phyloP scores from a whole-genome alignment of 108 stramenopile species.

The Thalassiosira profunda region DNA sequence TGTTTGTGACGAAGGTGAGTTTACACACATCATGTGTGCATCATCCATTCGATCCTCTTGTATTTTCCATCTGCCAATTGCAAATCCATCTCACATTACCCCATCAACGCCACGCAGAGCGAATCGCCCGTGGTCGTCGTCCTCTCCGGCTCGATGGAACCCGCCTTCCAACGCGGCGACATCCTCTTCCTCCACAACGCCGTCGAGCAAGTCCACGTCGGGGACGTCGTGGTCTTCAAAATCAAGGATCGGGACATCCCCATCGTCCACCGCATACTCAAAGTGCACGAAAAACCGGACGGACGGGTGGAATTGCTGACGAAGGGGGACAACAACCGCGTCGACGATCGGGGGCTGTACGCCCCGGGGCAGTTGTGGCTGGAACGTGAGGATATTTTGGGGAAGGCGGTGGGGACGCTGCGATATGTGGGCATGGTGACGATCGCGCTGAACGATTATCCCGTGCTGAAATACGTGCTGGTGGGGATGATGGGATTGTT shows the following conservation, averaged over 20 bases:
- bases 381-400: conserved; percentile 97
- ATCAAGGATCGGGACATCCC: conserved; percentile 99
- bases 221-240: conserved; percentile 99
- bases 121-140: conserved; percentile 99
- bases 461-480: conserved; percentile 97
- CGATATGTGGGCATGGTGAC: conserved; percentile 99
- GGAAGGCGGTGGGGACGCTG: conserved; percentile 94
- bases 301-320: conserved; percentile 94
- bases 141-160: conserved; percentile 98
- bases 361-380: conserved; percentile 99
- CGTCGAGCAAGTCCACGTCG: conserved; percentile 91
- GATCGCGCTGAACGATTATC: conserved; percentile 99
- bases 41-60: background rate
- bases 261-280: conserved; percentile 99
- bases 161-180: conserved; percentile 99
- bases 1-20: conserved; percentile 95
- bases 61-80: background rate
- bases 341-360: conserved; percentile 99
- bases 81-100: background rate
- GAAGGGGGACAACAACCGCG: conserved; percentile 99
- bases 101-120: conserved; percentile 45
- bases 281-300: conserved; percentile 93
- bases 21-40: background rate
- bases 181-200: conserved; percentile 99
- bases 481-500: conserved; percentile 99